These are phyloP conservation scores for Cochlearia excelsa DNA, from an alignment of 345 rosid genomes.

Conservation along the genomic window DNA sequence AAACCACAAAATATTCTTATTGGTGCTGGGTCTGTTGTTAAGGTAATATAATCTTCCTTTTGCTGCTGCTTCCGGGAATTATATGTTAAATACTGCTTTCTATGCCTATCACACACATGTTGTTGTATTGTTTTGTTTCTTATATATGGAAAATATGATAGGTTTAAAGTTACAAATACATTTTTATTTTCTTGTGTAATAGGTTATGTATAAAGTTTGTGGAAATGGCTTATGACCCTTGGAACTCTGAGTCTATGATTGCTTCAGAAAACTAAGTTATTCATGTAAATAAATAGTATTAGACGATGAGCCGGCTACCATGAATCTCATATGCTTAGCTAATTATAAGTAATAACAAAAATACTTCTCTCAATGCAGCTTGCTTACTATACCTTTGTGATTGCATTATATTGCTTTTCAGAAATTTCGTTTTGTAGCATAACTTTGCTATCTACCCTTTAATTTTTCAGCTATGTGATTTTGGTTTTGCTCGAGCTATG, in stretches of 20 bases:
- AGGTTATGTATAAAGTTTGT: no score
- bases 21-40: conserved; percentile 88
- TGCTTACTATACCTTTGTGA: neutral
- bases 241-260: conserved; percentile 11
- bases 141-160: conserved; percentile 2
- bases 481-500: conserved; percentile 99
- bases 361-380: neutral
- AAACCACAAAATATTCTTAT: conserved; percentile 99
- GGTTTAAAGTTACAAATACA: neutral
- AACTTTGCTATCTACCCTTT: conserved; percentile 12
- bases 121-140: neutral
- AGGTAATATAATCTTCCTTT: conserved; percentile 50
- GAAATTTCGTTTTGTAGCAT: neutral
- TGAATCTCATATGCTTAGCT: conserved; percentile 12
- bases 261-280: conserved; percentile 13
- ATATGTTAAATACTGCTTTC: conserved; percentile 8
- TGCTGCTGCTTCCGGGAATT: conserved; percentile 14
- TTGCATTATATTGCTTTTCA: neutral
- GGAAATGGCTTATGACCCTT: conserved; percentile 13
- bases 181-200: no score
- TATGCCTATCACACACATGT: conserved; percentile 5
- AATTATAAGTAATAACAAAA: conserved; percentile 4
- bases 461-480: conserved; percentile 81
- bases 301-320: neutral
- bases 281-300: neutral